Evolutionary conservation across 2,329 filamentous ascomycete species (phyloP).

Genomic region (Fusarium duplospermum): DNA sequence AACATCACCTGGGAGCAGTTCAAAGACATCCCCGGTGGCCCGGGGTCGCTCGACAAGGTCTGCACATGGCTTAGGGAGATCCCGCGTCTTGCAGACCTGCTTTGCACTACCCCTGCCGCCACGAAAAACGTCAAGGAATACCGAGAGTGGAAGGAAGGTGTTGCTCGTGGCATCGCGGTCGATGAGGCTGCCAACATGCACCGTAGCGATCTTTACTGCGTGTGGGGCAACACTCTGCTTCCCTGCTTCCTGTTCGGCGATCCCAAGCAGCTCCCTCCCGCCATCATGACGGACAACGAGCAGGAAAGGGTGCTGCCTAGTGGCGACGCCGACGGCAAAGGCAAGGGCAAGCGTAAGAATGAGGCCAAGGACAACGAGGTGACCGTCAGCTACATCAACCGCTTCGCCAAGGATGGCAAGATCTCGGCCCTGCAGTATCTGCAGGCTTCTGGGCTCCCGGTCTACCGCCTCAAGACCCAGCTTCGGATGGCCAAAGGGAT

Average conservation of each 20-base stretch:
- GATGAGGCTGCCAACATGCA: conserved; percentile 42
- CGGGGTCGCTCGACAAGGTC: no score
- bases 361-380: no score
- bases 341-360: no score
- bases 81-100: no score
- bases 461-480: neutral
- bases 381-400: neutral
- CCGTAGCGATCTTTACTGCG: conserved; percentile 32
- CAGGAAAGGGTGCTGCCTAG: neutral
- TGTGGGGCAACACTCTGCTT: conserved; percentile 40
- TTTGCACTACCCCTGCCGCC: conserved; percentile 21
- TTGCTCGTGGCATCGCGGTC: conserved; percentile 20
- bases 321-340: neutral
- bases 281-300: conserved; percentile 16
- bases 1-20: neutral
- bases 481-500: neutral
- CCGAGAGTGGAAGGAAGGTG: neutral
- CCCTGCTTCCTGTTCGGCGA: conserved; percentile 39
- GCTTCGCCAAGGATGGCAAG: neutral
- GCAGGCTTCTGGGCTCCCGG: neutral
- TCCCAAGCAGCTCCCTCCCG: conserved; percentile 28
- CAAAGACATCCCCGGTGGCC: neutral
- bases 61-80: no score
- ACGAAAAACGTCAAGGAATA: neutral
- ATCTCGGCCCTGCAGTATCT: neutral